Evolutionary conservation across 2,329 filamentous ascomycete species (phyloP).

Genomic region (Corniculantispora saksenae): DNA sequence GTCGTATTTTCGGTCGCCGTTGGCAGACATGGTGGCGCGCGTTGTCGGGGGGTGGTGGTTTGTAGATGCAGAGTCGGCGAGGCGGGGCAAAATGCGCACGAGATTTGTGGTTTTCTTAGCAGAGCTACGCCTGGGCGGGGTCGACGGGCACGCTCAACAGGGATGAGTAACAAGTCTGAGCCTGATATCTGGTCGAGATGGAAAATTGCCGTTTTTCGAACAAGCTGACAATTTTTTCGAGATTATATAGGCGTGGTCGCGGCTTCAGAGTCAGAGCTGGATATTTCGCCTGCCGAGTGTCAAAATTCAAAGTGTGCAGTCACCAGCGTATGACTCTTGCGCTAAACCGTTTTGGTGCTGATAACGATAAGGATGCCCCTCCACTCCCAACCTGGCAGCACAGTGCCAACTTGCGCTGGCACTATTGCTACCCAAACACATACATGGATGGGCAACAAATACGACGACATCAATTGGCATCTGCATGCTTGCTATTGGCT

Average conservation of each 20-base stretch:
- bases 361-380: conserved; percentile 45
- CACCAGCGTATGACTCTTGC: conserved; percentile 40
- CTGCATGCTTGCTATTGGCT: too few relatives aligned
- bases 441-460: too few relatives aligned
- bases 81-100: conserved; percentile 21
- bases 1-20: conserved; percentile 65
- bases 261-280: conserved; percentile 25
- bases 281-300: conserved; percentile 38
- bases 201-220: not conserved
- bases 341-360: conserved; percentile 37
- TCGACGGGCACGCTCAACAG: conserved; percentile 5
- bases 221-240: not conserved
- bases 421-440: too few relatives aligned
- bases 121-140: conserved; percentile 14
- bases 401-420: too few relatives aligned
- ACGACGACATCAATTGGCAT: too few relatives aligned
- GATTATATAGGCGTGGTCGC: conserved; percentile 23
- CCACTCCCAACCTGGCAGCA: conserved; percentile 18
- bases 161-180: not conserved
- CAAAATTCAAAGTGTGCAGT: conserved; percentile 47
- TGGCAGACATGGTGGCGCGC: conserved; percentile 52
- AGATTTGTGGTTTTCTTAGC: conserved; percentile 17
- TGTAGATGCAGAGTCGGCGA: conserved; percentile 16
- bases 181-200: not conserved
- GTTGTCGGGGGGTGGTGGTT: conserved; percentile 25